Conservation (phyloP, 2,329 filamentous ascomycete genomes). For the Xylaria hypoxylon region DNA sequence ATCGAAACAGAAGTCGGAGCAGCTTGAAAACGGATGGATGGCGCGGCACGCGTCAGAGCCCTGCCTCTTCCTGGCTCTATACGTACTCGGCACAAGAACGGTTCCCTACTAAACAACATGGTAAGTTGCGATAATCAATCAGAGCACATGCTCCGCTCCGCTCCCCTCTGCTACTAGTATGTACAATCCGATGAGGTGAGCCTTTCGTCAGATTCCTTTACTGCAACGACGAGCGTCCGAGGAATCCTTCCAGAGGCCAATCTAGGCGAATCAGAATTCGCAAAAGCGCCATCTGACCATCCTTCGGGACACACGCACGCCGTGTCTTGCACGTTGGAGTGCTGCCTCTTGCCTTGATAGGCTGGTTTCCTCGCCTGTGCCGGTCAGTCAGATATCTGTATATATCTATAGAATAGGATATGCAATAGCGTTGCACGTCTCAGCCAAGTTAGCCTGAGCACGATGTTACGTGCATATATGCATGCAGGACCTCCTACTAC, state of each 20-base stretch:
- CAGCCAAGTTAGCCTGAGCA: slow-evolving; percentile 41
- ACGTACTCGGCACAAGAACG: slow-evolving; percentile 4
- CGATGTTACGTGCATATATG: slow-evolving; percentile 41
- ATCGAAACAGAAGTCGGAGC: slow-evolving; percentile 7
- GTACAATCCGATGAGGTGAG: slow-evolving; percentile 29
- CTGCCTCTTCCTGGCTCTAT: background rate
- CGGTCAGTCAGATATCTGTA: slow-evolving; percentile 25
- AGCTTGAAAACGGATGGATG: slow-evolving; percentile 19
- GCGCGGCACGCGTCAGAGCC: slow-evolving; percentile 21
- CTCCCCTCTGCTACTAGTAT: background rate
- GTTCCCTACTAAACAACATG: slow-evolving; percentile 17
- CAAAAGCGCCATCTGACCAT: slow-evolving; percentile 35
- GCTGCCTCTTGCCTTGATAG: slow-evolving; percentile 33
- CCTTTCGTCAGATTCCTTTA: slow-evolving; percentile 37
- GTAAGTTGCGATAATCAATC: slow-evolving; percentile 11
- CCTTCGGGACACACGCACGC: slow-evolving; percentile 33
- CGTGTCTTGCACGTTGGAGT: slow-evolving; percentile 36
- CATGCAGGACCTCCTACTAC: slow-evolving; percentile 39
- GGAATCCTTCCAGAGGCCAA: slow-evolving; percentile 30
- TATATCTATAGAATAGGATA: slow-evolving; percentile 39
- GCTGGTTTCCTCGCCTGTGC: slow-evolving; percentile 27
- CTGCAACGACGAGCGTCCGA: slow-evolving; percentile 25
- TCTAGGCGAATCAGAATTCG: slow-evolving; percentile 30
- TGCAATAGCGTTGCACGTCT: slow-evolving; percentile 40
- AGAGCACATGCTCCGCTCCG: slow-evolving; percentile 17